Evolutionary conservation across 2,329 filamentous ascomycete species (phyloP).

Genomic region (Colletotrichum abscissum): DNA sequence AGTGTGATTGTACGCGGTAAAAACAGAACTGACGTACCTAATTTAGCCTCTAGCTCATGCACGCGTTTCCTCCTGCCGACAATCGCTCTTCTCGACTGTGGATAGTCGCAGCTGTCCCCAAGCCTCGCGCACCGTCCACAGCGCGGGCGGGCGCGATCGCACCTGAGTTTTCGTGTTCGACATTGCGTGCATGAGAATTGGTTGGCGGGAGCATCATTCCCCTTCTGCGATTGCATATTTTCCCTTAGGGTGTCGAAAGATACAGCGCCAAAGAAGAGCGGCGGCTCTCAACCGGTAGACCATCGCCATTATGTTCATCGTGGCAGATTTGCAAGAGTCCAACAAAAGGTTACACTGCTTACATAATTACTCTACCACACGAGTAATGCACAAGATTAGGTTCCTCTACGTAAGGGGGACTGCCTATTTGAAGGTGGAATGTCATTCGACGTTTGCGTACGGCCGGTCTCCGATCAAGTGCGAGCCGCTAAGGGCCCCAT

Average conservation of each 20-base stretch:
- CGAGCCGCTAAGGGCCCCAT: not conserved
- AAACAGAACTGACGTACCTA: not conserved
- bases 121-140: conserved; percentile 42
- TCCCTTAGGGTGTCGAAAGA: no score
- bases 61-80: conserved; percentile 39
- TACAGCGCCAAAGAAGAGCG: not conserved
- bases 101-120: conserved; percentile 41
- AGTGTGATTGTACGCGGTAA: no score
- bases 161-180: conserved; percentile 43
- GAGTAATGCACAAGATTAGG: not conserved
- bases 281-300: no score
- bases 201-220: not conserved
- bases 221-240: conserved; percentile 16
- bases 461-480: conserved; percentile 10
- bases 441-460: not conserved
- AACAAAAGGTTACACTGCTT: not conserved
- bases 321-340: no score
- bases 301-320: no score
- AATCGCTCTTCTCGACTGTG: conserved; percentile 37
- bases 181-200: conserved; percentile 42
- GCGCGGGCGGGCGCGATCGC: conserved; percentile 41
- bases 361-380: not conserved
- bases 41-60: conserved; percentile 40
- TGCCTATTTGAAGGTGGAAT: not conserved
- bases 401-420: not conserved